phyloP scores from a whole-genome alignment of 2,329 filamentous ascomycete genomes.

The Cordyceps farinosa region DNA sequence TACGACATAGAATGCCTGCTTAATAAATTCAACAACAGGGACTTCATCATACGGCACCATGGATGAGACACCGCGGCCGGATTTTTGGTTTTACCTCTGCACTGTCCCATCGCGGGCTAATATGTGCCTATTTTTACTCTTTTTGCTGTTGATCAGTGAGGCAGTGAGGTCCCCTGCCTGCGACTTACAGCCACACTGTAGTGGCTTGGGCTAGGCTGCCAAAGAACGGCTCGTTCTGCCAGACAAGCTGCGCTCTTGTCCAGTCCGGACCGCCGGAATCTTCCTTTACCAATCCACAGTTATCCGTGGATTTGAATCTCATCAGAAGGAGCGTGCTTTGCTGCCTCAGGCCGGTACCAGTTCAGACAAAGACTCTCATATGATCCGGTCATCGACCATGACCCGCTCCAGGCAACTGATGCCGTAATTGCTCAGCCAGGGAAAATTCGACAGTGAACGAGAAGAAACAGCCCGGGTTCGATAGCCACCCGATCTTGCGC shows the following conservation, averaged over 20 bases:
- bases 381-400: neutral
- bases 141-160: neutral
- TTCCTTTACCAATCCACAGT: neutral
- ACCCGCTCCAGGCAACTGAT: neutral
- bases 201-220: neutral
- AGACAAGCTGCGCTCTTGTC: conserved; percentile 7
- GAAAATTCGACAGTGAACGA: neutral
- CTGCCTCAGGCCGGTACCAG: neutral
- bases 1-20: too few relatives aligned
- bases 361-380: neutral
- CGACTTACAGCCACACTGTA: neutral
- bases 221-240: neutral
- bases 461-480: neutral
- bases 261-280: neutral
- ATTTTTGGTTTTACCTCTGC: too few relatives aligned
- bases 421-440: neutral
- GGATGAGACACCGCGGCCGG: too few relatives aligned
- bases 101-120: neutral
- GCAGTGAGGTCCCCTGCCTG: neutral
- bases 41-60: too few relatives aligned
- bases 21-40: too few relatives aligned
- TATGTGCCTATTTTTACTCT: neutral
- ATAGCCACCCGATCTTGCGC: neutral
- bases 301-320: neutral
- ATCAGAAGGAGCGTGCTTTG: neutral